Percentiles rank a stretch among this genome's conserved stretches.
These are phyloP conservation scores for Alternaria sp. DNA, from an alignment of 2,329 filamentous ascomycete species.

Conservation along the genomic window DNA sequence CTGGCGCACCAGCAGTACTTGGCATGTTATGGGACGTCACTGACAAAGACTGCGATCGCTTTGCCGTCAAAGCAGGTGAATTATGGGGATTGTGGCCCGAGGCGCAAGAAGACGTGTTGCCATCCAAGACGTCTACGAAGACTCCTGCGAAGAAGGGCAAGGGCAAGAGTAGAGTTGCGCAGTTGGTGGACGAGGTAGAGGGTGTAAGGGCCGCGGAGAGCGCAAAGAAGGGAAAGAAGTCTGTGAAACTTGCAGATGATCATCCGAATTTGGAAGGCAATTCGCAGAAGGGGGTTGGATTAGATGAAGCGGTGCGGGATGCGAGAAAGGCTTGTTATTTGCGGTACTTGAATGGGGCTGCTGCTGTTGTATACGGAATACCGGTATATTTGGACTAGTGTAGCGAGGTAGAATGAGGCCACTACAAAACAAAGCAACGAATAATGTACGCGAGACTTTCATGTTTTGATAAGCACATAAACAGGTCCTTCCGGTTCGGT, in stretches of 20 bases:
- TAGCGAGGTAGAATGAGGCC: slow-evolving; percentile 1
- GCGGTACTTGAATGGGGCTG: slow-evolving; percentile 90
- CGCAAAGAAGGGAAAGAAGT: slow-evolving; percentile 35
- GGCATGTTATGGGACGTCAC: slow-evolving; percentile 98
- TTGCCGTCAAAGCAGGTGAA: slow-evolving; percentile 80
- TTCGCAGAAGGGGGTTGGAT: slow-evolving; percentile 47
- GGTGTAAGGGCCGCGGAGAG: slow-evolving; percentile 25
- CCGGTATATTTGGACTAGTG: slow-evolving; percentile 76
- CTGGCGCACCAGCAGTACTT: slow-evolving; percentile 80
- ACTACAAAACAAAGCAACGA: neutral
- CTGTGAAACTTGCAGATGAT: slow-evolving; percentile 38
- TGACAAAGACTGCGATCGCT: slow-evolving; percentile 95
- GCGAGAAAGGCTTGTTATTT: slow-evolving; percentile 84
- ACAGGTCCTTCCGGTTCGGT: neutral
- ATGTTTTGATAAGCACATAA: slow-evolving; percentile 4
- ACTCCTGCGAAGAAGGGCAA: slow-evolving; percentile 39
- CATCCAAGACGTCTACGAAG: slow-evolving; percentile 35
- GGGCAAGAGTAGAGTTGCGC: slow-evolving; percentile 40
- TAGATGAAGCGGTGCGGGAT: slow-evolving; percentile 83
- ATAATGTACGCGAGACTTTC: neutral
- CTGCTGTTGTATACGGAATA: slow-evolving; percentile 93
- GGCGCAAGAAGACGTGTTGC: slow-evolving; percentile 45
- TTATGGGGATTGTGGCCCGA: slow-evolving; percentile 79
- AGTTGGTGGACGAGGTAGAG: slow-evolving; percentile 39
- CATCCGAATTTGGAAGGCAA: slow-evolving; percentile 33